These are phyloP conservation scores for Magnusiomyces suaveolens DNA, from an alignment of 1,139 yeast species.

Conservation along the genomic window DNA sequence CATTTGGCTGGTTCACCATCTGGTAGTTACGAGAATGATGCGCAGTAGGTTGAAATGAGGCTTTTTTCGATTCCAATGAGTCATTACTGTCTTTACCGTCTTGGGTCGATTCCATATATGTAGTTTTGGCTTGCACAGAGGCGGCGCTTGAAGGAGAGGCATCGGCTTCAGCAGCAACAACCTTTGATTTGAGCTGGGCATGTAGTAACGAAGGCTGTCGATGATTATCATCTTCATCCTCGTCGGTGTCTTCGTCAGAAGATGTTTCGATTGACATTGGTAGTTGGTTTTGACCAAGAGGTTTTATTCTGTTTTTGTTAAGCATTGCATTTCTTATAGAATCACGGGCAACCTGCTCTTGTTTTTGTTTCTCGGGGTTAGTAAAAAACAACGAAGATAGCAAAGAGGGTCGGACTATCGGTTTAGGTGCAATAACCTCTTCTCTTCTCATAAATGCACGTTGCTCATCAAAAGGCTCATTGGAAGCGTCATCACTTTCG, in stretches of 20 bases:
- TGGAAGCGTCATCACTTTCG: constrained; percentile 33
- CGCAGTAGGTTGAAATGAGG: background rate
- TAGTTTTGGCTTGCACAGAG: background rate
- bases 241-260: background rate
- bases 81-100: background rate
- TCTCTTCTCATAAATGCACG: constrained; percentile 33
- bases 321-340: background rate
- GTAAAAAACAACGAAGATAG: constrained; percentile 63
- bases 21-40: background rate
- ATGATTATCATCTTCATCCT: too few relatives aligned
- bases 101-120: background rate
- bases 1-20: background rate
- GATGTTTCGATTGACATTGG: background rate
- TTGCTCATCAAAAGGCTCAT: constrained; percentile 30
- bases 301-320: background rate
- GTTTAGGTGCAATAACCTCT: constrained; percentile 22
- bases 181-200: constrained; percentile 3
- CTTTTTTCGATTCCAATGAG: background rate
- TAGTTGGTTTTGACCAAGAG: background rate
- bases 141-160: constrained; percentile 3
- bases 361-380: constrained; percentile 19
- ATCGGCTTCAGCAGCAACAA: background rate
- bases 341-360: constrained; percentile 9
- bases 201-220: background rate
- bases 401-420: constrained; percentile 47